Conservation (phyloP, 306 rosid species). For the Amphicarpaea edgeworthii region DNA sequence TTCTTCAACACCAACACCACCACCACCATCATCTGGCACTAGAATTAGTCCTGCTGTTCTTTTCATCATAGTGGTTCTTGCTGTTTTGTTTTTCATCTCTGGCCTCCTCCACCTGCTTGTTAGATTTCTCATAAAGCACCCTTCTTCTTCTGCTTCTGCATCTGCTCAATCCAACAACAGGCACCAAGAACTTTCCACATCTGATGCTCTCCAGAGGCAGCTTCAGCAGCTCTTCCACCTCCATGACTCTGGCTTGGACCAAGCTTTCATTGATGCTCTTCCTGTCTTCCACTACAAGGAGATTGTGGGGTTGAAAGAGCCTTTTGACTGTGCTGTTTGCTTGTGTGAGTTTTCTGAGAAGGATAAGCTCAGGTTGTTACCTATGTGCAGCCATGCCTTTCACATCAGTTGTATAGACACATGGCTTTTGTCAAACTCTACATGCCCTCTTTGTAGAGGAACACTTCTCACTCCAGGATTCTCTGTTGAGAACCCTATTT, state of each 20-base stretch:
- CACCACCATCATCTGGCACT: slow-evolving; percentile 62
- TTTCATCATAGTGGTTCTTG: slow-evolving; percentile 89
- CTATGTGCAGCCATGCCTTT: slow-evolving; percentile 97
- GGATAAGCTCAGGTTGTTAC: slow-evolving; percentile 91
- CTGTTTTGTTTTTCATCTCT: slow-evolving; percentile 90
- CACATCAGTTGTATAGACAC: slow-evolving; percentile 94
- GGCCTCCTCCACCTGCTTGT: slow-evolving; percentile 94
- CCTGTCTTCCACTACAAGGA: slow-evolving; percentile 95
- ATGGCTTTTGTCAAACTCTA: slow-evolving; percentile 91
- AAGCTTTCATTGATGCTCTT: slow-evolving; percentile 94
- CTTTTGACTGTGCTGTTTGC: slow-evolving; percentile 97
- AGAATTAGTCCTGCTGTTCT: slow-evolving; percentile 95
- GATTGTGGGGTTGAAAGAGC: slow-evolving; percentile 89
- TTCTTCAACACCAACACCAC: slow-evolving; percentile 51
- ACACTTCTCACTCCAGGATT: slow-evolving; percentile 70
- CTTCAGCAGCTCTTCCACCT: slow-evolving; percentile 95
- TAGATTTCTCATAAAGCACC: slow-evolving; percentile 89
- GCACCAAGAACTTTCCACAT: slow-evolving; percentile 74
- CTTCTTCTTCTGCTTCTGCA: slow-evolving; percentile 70
- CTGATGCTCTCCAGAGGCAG: slow-evolving; percentile 96
- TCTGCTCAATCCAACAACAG: slow-evolving; percentile 68
- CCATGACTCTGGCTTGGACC: slow-evolving; percentile 97
- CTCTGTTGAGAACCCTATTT: slow-evolving; percentile 77
- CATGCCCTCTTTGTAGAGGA: slow-evolving; percentile 96
- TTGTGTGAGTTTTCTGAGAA: slow-evolving; percentile 83